A percentile compares a stretch with the other conserved stretches of the same genome.
phyloP scores from a whole-genome alignment of 2,329 filamentous ascomycete species.

The Aspergillus flavus region DNA sequence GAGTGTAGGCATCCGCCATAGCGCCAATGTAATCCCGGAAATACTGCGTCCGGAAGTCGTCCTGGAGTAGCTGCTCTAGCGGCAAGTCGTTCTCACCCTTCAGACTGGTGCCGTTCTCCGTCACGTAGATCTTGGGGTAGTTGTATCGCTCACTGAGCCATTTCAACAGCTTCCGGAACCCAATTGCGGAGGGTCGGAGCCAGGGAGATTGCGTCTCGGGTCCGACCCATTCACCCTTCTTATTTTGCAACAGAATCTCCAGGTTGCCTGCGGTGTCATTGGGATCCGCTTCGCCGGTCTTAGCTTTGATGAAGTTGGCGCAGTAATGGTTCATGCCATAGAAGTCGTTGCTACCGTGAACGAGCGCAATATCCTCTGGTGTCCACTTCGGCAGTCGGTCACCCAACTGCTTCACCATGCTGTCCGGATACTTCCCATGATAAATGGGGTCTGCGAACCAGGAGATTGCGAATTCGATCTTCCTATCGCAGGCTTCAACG shows the following conservation, averaged over 20 bases:
- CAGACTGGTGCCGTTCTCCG: constrained; percentile 84
- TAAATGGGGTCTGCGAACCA: constrained; percentile 92
- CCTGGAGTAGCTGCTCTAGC: constrained; percentile 70
- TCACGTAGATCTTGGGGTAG: constrained; percentile 79
- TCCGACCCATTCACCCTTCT: constrained; percentile 73
- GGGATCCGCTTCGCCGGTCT: constrained; percentile 59
- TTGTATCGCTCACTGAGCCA: constrained; percentile 79
- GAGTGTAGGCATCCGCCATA: constrained; percentile 69
- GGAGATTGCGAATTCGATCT: constrained; percentile 82
- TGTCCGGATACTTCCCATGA: constrained; percentile 79
- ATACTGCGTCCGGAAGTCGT: constrained; percentile 80
- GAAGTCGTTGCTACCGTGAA: constrained; percentile 87
- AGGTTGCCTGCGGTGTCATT: constrained; percentile 77
- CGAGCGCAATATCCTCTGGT: constrained; percentile 69
- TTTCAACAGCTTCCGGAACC: constrained; percentile 75
- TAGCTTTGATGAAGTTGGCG: constrained; percentile 81
- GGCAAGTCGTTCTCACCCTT: constrained; percentile 80
- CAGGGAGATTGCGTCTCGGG: constrained; percentile 81
- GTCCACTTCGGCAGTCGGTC: constrained; percentile 75
- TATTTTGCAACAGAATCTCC: constrained; percentile 71
- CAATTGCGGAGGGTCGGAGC: constrained; percentile 74
- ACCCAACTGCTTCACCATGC: constrained; percentile 80
- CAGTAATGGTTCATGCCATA: constrained; percentile 96
- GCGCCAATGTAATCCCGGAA: constrained; percentile 76
- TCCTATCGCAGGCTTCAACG: constrained; percentile 74